These are phyloP conservation scores for Copromyces sp. DNA, from an alignment of 495 filamentous ascomycete species.

Conservation along the genomic window DNA sequence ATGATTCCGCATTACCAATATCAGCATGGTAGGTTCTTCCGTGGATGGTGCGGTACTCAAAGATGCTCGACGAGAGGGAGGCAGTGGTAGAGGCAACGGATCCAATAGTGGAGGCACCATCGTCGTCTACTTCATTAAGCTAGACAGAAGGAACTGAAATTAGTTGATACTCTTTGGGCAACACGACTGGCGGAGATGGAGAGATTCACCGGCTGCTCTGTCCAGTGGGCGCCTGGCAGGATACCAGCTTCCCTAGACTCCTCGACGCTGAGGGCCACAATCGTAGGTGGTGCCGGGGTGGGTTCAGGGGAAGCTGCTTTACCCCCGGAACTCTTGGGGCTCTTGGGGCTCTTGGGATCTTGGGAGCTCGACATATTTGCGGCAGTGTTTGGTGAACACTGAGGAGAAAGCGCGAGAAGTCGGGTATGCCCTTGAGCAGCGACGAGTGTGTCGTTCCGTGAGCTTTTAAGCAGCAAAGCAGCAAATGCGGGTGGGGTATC, in stretches of 20 bases:
- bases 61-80: conserved; percentile 35
- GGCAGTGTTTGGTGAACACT: background rate
- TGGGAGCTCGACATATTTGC: background rate
- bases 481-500: background rate
- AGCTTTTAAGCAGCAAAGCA: background rate
- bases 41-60: conserved; percentile 34
- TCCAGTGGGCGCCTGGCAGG: background rate
- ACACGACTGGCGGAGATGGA: background rate
- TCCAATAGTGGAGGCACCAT: background rate
- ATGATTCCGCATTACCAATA: background rate
- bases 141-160: background rate
- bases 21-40: conserved; percentile 31
- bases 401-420: background rate
- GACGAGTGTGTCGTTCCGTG: background rate
- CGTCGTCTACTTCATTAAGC: background rate
- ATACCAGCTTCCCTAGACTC: background rate
- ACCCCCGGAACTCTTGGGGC: background rate
- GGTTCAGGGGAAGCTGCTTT: background rate
- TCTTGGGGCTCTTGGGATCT: background rate
- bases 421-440: too few relatives aligned
- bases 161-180: background rate
- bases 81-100: conserved; percentile 20
- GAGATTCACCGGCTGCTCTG: background rate
- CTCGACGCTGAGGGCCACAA: background rate
- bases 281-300: background rate